Evolutionary conservation across 306 rosid species (phyloP).

Genomic region (Notholithocarpus densiflorus): DNA sequence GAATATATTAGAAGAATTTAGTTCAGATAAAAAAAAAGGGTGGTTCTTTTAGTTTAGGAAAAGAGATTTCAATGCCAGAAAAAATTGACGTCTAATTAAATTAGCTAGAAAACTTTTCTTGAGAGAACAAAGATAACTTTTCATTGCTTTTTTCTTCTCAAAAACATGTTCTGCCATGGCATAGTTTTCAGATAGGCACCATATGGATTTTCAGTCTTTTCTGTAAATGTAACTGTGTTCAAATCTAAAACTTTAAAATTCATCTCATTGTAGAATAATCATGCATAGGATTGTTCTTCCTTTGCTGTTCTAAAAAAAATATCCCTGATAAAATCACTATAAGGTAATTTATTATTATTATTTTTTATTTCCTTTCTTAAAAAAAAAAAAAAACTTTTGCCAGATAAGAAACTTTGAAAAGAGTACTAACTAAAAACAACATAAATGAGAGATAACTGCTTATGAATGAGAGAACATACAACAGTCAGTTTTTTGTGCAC

Average conservation of each 20-base stretch:
- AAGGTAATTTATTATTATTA: not conserved
- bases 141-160: not conserved
- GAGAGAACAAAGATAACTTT: not conserved
- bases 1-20: not conserved
- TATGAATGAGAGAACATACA: conserved; percentile 41
- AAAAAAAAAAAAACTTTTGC: too few relatives aligned
- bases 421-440: not conserved
- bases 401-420: not conserved
- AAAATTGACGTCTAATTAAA: not conserved
- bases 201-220: not conserved
- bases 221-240: not conserved
- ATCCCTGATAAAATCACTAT: not conserved
- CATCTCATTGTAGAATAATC: not conserved
- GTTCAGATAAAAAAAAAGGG: not conserved
- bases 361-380: not conserved
- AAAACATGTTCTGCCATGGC: not conserved
- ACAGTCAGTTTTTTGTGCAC: conserved; percentile 42
- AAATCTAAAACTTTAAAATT: not conserved
- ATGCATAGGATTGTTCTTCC: not conserved
- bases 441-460: too few relatives aligned
- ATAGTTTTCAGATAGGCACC: not conserved
- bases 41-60: not conserved
- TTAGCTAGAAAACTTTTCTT: not conserved
- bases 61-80: not conserved
- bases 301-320: not conserved